Base-by-base conservation (phyloP, 768 basidiomycete genomes). In the Lepiota brunneoincarnata region DNA sequence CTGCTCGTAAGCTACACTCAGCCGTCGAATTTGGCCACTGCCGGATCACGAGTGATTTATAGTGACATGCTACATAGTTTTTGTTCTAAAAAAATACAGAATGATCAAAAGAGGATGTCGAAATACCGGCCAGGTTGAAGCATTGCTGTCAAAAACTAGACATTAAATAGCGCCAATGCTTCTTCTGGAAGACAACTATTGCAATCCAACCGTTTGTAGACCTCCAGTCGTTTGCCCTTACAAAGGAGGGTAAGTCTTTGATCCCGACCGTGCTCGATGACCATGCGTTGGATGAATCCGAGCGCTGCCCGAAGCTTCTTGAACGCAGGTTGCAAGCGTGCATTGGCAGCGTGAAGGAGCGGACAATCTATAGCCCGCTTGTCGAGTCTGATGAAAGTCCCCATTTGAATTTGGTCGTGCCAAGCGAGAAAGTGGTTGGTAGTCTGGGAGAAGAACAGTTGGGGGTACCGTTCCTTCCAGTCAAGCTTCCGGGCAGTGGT, bases 401-500 rank as follows among this genome's bases (percentile, higher is more conserved):
- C 88, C 52, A 46, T 45, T 37, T 40, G 52, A 6, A 46, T 37
- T 2, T 71, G 64, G 14, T 71, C 62, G 63, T 89, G 87, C 40
- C 77, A 68, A 0, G 78, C 87, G 47, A 87, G 70, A 62, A 80
- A 84, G 52, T 83, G 75, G 59, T 81, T 76, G 2, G 78, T 68
- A 0, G 85, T 89, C 62, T 84, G 83, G 3, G 89, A 87, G 52
- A 91, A 77, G 62, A 78, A 84, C 10, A 89, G 67, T 63, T 89
- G 87, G 0, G 84, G 80, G 63, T 82, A 88, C 1, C 73, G 68
- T n/a, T 87, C 83, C 23, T 61, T 70, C 85, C 86, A 88, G 60
- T 85, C 72, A 52, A 72, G 69, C 35, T 56, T 44, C 23, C 65
- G 60, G 9, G 75, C 72, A 31, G 75, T 72, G 2, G 81, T 80